Evolutionary conservation across 148 eudicot genomes (phyloP).

Genomic region (Chenopodium quinoa): DNA sequence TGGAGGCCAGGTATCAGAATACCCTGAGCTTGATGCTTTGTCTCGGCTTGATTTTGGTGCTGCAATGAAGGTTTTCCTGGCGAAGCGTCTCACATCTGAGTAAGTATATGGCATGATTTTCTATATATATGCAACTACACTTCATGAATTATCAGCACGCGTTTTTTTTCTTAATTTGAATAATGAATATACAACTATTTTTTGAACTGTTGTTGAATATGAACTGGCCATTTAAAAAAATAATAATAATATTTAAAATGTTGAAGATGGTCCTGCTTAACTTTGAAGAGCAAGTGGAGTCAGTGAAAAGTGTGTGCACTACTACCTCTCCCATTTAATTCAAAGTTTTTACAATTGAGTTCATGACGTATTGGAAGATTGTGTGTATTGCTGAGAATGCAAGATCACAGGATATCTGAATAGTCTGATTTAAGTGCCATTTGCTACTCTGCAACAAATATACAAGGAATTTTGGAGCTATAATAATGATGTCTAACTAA

Average conservation of each 20-base stretch:
- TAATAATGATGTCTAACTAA: too few species aligned
- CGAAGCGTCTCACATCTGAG: constrained; percentile 90
- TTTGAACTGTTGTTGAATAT: not conserved
- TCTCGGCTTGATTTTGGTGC: constrained; percentile 90
- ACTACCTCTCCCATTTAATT: not conserved
- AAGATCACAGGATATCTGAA: not conserved
- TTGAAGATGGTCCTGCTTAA: not conserved
- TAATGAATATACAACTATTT: not conserved
- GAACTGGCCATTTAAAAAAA: not conserved
- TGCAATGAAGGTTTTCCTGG: constrained; percentile 90
- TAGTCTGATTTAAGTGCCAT: not conserved
- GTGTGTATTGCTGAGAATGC: constrained; percentile 1
- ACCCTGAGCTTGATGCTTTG: constrained; percentile 83
- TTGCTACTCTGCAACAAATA: too few species aligned
- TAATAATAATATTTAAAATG: too few species aligned
- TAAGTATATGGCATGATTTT: constrained; percentile 38
- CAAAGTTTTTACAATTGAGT: not conserved
- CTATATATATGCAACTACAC: not conserved
- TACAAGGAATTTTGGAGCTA: not conserved
- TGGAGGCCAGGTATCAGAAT: constrained; percentile 55
- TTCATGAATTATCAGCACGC: not conserved
- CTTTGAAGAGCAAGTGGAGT: not conserved
- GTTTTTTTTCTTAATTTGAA: not conserved
- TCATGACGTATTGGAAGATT: not conserved
- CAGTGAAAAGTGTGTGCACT: not conserved